Evolutionary conservation across 768 basidiomycete species (phyloP), one percentile per base, ranked within the genome.

Genomic region (Kwoniella heveanensis): DNA sequence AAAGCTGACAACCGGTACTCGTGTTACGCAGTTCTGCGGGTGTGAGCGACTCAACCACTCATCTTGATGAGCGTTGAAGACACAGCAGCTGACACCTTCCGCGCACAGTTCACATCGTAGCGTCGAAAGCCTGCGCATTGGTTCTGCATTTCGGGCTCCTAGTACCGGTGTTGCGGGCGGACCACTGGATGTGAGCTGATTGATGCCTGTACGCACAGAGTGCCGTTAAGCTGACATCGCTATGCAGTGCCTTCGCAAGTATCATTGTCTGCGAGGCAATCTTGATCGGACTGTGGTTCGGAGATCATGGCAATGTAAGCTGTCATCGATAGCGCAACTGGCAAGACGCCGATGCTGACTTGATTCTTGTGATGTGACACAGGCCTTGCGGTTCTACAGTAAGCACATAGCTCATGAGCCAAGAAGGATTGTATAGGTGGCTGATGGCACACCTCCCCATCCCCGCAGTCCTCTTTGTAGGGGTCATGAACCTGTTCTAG

Each of bases 271-370:
- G 91, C 70, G 92, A 96, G 79, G 92, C 85, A 9, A 81, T 96
- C 24, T 83, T 97, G 51, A 85, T 97, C 60, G 93, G 91, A 0
- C 90, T 97, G 69, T 96, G 94, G 93, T 96, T 95, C 77, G 87
- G 93, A 48, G 91, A 88, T 74, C 94, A 97, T 78, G 92, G 91
- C 89, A 79, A 69, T 88, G 83, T 67, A 0, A 54, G 60, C n/a
- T n/a, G n/a, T n/a, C n/a, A n/a, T n/a, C n/a, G n/a, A n/a, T n/a
- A n/a, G n/a, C n/a, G n/a, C n/a, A n/a, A n/a, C n/a, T n/a, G n/a
- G n/a, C n/a, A n/a, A n/a, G n/a, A n/a, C n/a, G n/a, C n/a, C 6
- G 46, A 19, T 8, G 46, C 46, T 47, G 46, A 32, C 9, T 19
- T 22, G 46, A 47, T 5, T 19, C 32, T 32, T 32, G 32, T 32